Conservation (phyloP, 1,139 yeast species). For the Diutina catenulata region DNA sequence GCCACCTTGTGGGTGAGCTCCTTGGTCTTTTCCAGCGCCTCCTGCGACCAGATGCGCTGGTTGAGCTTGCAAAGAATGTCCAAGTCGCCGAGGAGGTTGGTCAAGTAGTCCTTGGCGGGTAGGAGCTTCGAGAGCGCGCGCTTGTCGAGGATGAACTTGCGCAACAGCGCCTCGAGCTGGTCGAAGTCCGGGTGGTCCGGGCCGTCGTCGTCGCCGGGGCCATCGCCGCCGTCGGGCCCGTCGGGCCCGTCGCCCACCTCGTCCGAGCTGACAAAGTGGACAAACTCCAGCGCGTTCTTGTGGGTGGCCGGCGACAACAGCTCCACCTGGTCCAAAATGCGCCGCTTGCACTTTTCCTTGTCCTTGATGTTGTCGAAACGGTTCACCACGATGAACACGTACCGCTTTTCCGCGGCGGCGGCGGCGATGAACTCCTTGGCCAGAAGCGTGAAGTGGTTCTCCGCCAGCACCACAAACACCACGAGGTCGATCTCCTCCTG, state of each 20-base stretch:
- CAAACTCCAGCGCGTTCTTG: slow-evolving; percentile 77
- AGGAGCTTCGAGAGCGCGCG: slow-evolving; percentile 79
- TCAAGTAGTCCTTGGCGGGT: slow-evolving; percentile 81
- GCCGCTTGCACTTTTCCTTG: slow-evolving; percentile 33
- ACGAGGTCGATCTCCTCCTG: slow-evolving; percentile 97
- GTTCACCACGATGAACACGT: slow-evolving; percentile 89
- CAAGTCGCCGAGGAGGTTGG: slow-evolving; percentile 60
- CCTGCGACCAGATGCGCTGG: slow-evolving; percentile 26
- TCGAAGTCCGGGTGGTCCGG: slow-evolving; percentile 55
- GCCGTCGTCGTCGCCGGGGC: slow-evolving; percentile 19
- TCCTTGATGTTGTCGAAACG: slow-evolving; percentile 33
- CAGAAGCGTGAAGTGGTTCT: slow-evolving; percentile 86
- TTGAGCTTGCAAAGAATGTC: slow-evolving; percentile 50
- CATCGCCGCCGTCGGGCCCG: slow-evolving; percentile 17
- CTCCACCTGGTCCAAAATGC: slow-evolving; percentile 81
- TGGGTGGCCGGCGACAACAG: slow-evolving; percentile 82
- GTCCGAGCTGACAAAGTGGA: slow-evolving; percentile 70
- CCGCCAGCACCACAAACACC: slow-evolving; percentile 92
- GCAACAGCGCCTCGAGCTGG: slow-evolving; percentile 68
- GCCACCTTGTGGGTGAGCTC: slow-evolving; percentile 41
- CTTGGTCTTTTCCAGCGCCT: slow-evolving; percentile 14
- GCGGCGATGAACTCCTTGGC: slow-evolving; percentile 89
- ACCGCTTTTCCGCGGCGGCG: slow-evolving; percentile 85
- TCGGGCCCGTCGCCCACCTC: slow-evolving; percentile 24
- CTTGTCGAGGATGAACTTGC: slow-evolving; percentile 81